These are phyloP conservation scores for Pinus taeda DNA, from an alignment of 75 land plant genomes.

Conservation along the genomic window DNA sequence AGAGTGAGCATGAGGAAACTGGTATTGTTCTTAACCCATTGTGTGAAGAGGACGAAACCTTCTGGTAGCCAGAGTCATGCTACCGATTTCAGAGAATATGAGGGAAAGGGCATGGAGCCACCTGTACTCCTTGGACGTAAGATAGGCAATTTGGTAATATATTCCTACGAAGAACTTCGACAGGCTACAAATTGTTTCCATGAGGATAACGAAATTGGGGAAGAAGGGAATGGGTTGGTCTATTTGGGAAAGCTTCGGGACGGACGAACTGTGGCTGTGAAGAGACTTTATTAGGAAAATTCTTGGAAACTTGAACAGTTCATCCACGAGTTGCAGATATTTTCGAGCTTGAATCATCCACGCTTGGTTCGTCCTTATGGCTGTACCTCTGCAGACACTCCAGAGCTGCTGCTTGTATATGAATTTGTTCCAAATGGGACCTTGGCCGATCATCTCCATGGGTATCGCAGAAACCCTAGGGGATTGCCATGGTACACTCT, in stretches of 20 bases:
- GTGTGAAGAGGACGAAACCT: not conserved
- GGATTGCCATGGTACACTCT: conserved; percentile 12
- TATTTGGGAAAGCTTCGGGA: conserved; percentile 23
- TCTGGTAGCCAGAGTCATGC: not conserved
- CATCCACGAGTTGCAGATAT: conserved; percentile 16
- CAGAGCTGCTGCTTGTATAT: not conserved
- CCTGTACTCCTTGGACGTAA: not conserved
- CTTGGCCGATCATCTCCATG: conserved; percentile 31
- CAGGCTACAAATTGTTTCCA: conserved; percentile 14
- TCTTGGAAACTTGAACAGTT: conserved; percentile 11
- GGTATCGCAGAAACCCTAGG: conserved; percentile 5
- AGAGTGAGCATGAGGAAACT: no score
- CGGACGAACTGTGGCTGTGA: conserved; percentile 16
- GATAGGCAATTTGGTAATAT: not conserved
- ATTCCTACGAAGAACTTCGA: conserved; percentile 2
- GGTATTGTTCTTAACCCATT: not conserved
- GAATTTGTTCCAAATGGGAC: conserved; percentile 30
- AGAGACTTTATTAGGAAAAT: conserved; percentile 6
- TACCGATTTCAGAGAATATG: not conserved
- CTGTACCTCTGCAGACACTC: not conserved
- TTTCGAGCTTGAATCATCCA: conserved; percentile 15
- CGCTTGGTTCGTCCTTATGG: conserved; percentile 9
- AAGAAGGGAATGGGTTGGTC: conserved; percentile 20
- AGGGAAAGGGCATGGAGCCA: not conserved
- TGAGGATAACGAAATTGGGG: conserved; percentile 10